Percentiles rank a stretch among this genome's conserved stretches.
Evolutionary conservation across 805 yeast species (phyloP).

Genomic region (Torulaspora indica): DNA sequence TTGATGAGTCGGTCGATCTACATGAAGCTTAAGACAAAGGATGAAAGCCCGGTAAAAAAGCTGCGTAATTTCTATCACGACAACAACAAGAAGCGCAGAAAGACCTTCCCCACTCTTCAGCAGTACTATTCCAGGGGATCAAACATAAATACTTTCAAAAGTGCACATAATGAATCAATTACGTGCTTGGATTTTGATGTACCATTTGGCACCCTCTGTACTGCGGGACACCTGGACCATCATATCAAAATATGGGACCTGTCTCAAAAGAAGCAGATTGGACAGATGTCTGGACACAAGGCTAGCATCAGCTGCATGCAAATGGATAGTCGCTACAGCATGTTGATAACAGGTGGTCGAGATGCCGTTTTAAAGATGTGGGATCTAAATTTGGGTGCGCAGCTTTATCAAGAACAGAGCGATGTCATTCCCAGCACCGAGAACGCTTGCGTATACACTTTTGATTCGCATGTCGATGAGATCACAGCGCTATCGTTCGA

Average conservation of each 20-base stretch:
- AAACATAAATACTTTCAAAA: conserved; percentile 42
- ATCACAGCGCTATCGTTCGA: conserved; percentile 58
- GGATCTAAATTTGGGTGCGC: conserved; percentile 42
- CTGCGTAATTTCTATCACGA: conserved; percentile 28
- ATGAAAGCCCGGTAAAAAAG: conserved; percentile 15
- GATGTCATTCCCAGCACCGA: conserved; percentile 18
- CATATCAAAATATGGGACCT: conserved; percentile 82
- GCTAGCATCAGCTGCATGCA: conserved; percentile 58
- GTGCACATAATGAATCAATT: conserved; percentile 50
- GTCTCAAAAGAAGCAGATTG: conserved; percentile 48
- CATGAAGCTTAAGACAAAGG: conserved; percentile 38
- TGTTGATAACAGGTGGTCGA: conserved; percentile 48
- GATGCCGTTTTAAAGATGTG: conserved; percentile 63
- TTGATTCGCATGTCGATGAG: conserved; percentile 63
- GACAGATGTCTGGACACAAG: conserved; percentile 54
- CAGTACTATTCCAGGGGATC: conserved; percentile 60
- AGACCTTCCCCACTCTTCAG: conserved; percentile 58
- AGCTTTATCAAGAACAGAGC: conserved; percentile 25
- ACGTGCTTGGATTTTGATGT: conserved; percentile 62
- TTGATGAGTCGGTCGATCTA: conserved; percentile 41
- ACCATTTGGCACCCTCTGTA: conserved; percentile 71
- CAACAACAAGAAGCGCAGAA: conserved; percentile 37
- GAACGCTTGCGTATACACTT: conserved; percentile 43
- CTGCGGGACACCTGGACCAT: conserved; percentile 68
- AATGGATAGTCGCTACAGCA: conserved; percentile 46